Evolutionary conservation across 345 rosid species (phyloP), one percentile per base, ranked within the genome.

Genomic region (Citrus inodora): DNA sequence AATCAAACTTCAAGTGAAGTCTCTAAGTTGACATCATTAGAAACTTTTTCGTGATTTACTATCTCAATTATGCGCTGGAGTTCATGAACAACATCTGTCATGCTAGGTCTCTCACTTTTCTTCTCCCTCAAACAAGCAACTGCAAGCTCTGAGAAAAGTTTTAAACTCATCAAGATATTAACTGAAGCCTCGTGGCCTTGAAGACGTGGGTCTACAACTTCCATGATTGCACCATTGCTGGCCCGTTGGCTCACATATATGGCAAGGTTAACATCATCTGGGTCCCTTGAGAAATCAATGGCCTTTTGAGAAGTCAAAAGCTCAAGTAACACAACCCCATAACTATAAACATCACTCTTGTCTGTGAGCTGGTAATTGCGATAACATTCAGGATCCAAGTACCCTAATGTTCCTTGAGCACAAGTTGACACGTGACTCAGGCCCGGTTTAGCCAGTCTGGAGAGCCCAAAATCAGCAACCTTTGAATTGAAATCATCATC

Each of bases 351-450:
- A 76, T 90, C 93, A 55, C 93, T 90, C 75, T 87, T 90, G 63
- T 88, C 90, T 0, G 87, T 84, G 7, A 90, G 78, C 82, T 88
- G 90, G 81, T 90, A 88, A 83, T 83, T 90, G 22, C 88, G 84
- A 55, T 87, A 90, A 82, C 88, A 88, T 32, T 89, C 92, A 9
- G 90, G 92, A 74, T 90, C 94, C 61, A 90, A 71, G 84, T 90
- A 90, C 19, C 94, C 94, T 1, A 90, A 62, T 10, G 94, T 89
- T 22, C 92, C 94, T 35, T 87, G 92, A 35, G 92, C 92, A 79
- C 92, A 89, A 21, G 94, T 89, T 7, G 94, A 89, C 21, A 89
- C 91, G 77, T 90, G 94, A 69, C 91, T 89, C 42, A 89, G 81
- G 25, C 89, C 94, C 0, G 91, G 90, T 14, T 21, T 64, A 74